Evolutionary conservation across 2,329 filamentous ascomycete species (phyloP).

Genomic region (Microdochium bolleyi): DNA sequence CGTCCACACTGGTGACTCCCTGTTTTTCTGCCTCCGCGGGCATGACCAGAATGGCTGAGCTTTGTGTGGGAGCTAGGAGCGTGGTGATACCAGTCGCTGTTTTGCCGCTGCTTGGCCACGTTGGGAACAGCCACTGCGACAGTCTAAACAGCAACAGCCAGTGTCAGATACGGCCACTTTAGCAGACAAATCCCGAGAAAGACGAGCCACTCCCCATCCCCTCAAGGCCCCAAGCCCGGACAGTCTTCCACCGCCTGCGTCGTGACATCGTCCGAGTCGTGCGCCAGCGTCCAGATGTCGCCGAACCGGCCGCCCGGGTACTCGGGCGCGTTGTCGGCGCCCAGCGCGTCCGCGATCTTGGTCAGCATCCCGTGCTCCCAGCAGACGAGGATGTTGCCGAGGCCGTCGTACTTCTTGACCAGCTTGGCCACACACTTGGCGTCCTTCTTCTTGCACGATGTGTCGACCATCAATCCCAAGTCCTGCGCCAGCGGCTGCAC

Average conservation of each 20-base stretch:
- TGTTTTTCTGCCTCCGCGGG: too few species aligned
- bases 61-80: too few species aligned
- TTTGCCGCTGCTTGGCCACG: too few species aligned
- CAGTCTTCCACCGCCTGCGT: background rate
- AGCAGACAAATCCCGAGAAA: too few species aligned
- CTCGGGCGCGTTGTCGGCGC: background rate
- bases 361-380: background rate
- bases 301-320: background rate
- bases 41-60: too few species aligned
- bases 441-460: conserved; percentile 20
- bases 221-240: background rate
- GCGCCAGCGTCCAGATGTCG: background rate
- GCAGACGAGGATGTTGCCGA: conserved; percentile 22
- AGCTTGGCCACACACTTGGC: conserved; percentile 15
- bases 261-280: background rate
- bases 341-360: background rate
- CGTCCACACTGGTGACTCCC: too few species aligned
- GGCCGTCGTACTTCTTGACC: conserved; percentile 13
- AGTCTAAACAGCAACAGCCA: too few species aligned
- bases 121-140: too few species aligned
- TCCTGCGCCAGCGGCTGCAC: conserved; percentile 18
- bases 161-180: too few species aligned
- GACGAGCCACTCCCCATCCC: too few species aligned
- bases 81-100: too few species aligned
- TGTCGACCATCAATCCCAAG: conserved; percentile 18